Conservation (phyloP, 257 asterid species). For the Misopates orontium region DNA sequence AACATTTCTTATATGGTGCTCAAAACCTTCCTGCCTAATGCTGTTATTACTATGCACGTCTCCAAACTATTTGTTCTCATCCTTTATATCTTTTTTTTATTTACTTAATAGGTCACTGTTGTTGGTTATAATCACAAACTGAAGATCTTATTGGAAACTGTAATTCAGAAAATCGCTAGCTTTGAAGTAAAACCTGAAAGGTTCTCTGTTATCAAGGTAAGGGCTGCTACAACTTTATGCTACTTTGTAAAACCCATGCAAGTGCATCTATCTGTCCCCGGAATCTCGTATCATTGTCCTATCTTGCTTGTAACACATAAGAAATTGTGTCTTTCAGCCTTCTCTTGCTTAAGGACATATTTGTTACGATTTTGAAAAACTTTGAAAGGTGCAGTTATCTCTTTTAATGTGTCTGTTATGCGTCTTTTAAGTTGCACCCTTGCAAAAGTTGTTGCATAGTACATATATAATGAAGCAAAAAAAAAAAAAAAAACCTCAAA, state of each 20-base stretch:
- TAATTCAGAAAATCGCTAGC: slow-evolving; percentile 59
- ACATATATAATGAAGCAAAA: not conserved
- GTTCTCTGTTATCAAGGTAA: slow-evolving; percentile 89
- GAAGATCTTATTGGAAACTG: slow-evolving; percentile 75
- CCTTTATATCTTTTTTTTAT: slow-evolving; percentile 16
- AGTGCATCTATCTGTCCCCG: slow-evolving; percentile 17
- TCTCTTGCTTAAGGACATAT: not conserved
- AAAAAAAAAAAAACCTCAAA: no score
- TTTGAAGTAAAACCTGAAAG: slow-evolving; percentile 95
- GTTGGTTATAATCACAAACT: slow-evolving; percentile 90
- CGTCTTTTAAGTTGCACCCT: no score
- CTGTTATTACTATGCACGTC: slow-evolving; percentile 10
- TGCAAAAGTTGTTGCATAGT: not conserved
- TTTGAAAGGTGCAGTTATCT: slow-evolving; percentile 13
- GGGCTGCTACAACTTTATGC: slow-evolving; percentile 20
- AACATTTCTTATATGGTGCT: slow-evolving; percentile 2
- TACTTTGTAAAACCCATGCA: slow-evolving; percentile 16
- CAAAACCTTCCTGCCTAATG: slow-evolving; percentile 10
- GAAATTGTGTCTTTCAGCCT: not conserved
- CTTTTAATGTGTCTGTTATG: not conserved
- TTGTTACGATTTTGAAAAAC: not conserved
- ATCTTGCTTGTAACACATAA: slow-evolving; percentile 6
- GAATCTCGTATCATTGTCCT: not conserved
- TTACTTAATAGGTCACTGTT: slow-evolving; percentile 65
- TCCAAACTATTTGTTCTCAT: slow-evolving; percentile 16